Conservation (phyloP, 257 asterid genomes). For the Forsythia viridissima region DNA sequence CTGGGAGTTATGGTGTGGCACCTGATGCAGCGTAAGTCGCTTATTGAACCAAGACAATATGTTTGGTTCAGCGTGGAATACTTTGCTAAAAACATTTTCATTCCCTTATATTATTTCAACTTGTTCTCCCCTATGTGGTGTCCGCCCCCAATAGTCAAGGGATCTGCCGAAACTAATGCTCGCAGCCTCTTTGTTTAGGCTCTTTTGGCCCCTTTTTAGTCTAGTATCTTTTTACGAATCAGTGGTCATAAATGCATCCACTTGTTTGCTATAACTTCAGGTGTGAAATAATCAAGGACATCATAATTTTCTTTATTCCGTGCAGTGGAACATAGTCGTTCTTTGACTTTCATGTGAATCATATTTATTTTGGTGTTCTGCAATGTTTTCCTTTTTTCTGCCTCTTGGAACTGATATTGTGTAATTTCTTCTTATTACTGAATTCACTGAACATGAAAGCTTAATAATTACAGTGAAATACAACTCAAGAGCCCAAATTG, state of each 20-base stretch:
- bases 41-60: constrained; percentile 7
- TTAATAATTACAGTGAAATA: constrained; percentile 65
- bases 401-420: background rate
- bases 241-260: background rate
- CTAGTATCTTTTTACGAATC: background rate
- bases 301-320: background rate
- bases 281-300: background rate
- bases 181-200: background rate
- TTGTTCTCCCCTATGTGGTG: background rate
- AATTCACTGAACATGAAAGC: constrained; percentile 10
- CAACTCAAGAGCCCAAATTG: constrained; percentile 97
- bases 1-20: constrained; percentile 91
- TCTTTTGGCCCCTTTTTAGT: background rate
- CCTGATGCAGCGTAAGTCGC: constrained; percentile 97
- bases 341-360: background rate
- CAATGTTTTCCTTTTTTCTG: constrained; percentile 4
- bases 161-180: background rate
- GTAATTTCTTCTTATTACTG: background rate
- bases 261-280: background rate
- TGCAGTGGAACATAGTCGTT: background rate
- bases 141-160: background rate
- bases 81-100: background rate
- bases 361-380: constrained; percentile 7
- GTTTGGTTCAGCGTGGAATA: constrained; percentile 1
- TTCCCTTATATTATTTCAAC: background rate